Percentiles rank a stretch among this genome's conserved stretches.
phyloP scores from a whole-genome alignment of 495 filamentous ascomycete species.

The Aspergillus hancockii region DNA sequence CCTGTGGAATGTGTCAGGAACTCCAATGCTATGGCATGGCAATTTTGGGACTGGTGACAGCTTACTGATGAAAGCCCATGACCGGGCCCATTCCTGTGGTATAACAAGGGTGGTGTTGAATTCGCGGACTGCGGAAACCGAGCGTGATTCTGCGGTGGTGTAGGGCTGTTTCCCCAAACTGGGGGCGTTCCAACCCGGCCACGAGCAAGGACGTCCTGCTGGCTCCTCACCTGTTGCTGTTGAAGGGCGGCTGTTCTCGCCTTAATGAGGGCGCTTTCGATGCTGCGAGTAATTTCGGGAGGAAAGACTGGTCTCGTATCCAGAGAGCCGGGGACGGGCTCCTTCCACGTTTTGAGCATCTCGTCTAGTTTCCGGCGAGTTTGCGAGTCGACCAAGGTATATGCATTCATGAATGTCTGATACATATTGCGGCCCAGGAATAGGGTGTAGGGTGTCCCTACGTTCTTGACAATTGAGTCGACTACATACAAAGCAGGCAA shows the following conservation, averaged over 20 bases:
- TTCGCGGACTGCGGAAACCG: conserved; percentile 33
- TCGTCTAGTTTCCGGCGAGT: conserved; percentile 91
- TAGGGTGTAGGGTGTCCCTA: conserved; percentile 93
- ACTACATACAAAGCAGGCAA: conserved; percentile 95
- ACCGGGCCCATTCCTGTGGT: conserved; percentile 37
- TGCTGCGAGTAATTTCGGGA: conserved; percentile 76
- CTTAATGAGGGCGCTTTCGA: conserved; percentile 92
- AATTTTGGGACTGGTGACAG: conserved; percentile 9
- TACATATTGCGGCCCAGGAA: conserved; percentile 92
- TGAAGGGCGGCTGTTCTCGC: conserved; percentile 74
- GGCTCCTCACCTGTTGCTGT: conserved; percentile 65
- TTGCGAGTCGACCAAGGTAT: conserved; percentile 76
- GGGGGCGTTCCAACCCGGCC: conserved; percentile 55
- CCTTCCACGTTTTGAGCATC: conserved; percentile 98
- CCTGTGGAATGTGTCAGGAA: conserved; percentile 25
- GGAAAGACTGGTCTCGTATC: conserved; percentile 88
- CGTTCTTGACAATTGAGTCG: conserved; percentile 98
- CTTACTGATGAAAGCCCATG: conserved; percentile 38
- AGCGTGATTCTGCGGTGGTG: conserved; percentile 59
- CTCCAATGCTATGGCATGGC: background rate
- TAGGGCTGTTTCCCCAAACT: conserved; percentile 65
- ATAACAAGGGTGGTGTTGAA: conserved; percentile 20
- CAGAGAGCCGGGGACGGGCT: conserved; percentile 88
- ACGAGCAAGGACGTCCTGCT: conserved; percentile 63
- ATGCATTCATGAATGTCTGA: conserved; percentile 93